A percentile compares a stretch with the other conserved stretches of the same genome.
phyloP scores from a whole-genome alignment of 805 yeast species.

The Ogataea sp. region DNA sequence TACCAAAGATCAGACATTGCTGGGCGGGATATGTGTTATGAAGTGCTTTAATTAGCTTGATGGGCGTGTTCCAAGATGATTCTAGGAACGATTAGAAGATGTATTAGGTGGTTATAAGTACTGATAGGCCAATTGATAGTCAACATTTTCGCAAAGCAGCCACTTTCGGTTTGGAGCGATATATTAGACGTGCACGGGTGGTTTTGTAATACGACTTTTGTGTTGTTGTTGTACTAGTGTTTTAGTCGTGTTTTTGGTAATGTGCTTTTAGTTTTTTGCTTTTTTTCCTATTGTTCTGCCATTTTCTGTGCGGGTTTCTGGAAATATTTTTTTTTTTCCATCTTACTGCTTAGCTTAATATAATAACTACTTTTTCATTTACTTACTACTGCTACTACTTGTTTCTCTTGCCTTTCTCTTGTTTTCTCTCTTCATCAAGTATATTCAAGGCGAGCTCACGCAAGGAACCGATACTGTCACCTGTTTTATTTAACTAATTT shows the following conservation, averaged over 20 bases:
- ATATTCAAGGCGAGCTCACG: conserved; percentile 32
- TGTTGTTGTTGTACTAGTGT: no score
- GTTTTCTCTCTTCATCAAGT: background rate
- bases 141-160: conserved; percentile 1
- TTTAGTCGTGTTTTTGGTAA: no score
- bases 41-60: no score
- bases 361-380: background rate
- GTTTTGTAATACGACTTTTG: background rate
- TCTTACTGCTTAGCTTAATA: background rate
- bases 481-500: background rate
- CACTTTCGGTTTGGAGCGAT: background rate
- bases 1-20: conserved; percentile 73
- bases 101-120: no score
- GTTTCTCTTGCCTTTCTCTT: background rate
- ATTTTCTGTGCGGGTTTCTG: background rate
- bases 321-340: background rate
- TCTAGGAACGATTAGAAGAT: no score
- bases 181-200: background rate
- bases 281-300: no score
- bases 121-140: background rate
- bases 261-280: no score
- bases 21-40: conserved; percentile 4
- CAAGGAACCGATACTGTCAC: conserved; percentile 40
- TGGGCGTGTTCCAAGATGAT: no score
- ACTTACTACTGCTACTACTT: no score